A percentile compares a stretch with the other conserved stretches of the same genome.
Evolutionary conservation across 2,329 filamentous ascomycete genomes (phyloP).

Genomic region (Fusarium coicis): DNA sequence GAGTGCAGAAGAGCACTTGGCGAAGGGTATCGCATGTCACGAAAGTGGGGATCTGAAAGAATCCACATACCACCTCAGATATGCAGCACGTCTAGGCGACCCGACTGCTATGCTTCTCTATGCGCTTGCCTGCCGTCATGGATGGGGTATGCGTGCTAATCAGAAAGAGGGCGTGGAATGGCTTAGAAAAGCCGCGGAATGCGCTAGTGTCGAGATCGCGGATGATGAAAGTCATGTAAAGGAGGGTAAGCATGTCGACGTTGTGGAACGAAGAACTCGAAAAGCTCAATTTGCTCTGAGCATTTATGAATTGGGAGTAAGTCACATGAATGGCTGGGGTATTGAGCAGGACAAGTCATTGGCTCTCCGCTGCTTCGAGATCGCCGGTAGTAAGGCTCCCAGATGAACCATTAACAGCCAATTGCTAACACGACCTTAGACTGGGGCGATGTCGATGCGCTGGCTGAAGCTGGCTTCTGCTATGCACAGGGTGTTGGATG

Average conservation of each 20-base stretch:
- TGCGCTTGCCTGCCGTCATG: constrained; percentile 92
- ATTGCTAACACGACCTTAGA: constrained; percentile 55
- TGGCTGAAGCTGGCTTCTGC: constrained; percentile 95
- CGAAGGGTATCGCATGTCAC: constrained; percentile 90
- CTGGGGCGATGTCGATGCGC: constrained; percentile 95
- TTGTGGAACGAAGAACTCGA: constrained; percentile 79
- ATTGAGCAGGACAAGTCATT: constrained; percentile 91
- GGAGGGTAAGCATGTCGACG: constrained; percentile 71
- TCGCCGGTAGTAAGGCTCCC: constrained; percentile 77
- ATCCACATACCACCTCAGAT: constrained; percentile 93
- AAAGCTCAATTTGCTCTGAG: constrained; percentile 94
- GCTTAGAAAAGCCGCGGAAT: constrained; percentile 91
- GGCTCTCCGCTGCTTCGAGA: constrained; percentile 93
- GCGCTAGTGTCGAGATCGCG: constrained; percentile 82
- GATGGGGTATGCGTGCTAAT: constrained; percentile 97
- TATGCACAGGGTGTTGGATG: constrained; percentile 93
- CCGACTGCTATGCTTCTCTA: constrained; percentile 97
- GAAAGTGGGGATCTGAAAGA: constrained; percentile 89
- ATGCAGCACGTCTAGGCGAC: constrained; percentile 85
- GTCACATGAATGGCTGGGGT: constrained; percentile 98
- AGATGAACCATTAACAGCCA: background rate
- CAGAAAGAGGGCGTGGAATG: constrained; percentile 90
- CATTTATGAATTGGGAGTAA: constrained; percentile 95
- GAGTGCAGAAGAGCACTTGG: constrained; percentile 87
- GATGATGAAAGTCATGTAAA: constrained; percentile 78